Evolutionary conservation across 1,284 basidiomycete genomes (phyloP), one percentile per base, ranked within the genome.

Genomic region (Thecaphora thlaspeos): DNA sequence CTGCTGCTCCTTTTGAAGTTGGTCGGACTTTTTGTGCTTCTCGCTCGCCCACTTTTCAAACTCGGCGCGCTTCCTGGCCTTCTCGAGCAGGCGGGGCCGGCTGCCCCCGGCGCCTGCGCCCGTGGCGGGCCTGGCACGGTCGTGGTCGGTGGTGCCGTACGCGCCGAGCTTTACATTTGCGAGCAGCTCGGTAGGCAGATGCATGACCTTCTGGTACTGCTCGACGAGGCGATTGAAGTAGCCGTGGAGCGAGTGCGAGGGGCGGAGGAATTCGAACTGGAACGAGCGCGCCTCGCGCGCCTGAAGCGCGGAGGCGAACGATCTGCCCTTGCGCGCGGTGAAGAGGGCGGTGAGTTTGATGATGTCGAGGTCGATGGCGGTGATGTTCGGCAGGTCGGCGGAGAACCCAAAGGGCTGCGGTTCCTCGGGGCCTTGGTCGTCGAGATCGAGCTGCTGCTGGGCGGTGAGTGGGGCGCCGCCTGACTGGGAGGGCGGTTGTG

Each of bases 221-320:
- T 97, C 92, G 58, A 97, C 91, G 79, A 97, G 86, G 19, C 89
- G 86, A 80, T 98, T 97, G 82, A 97, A 99, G 81, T 90, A 94
- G 46, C 88, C 87, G 74, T 94, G 98, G 30, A 98, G 85, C 15
- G 93, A 96, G 78, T 97, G 94, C 1, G 87, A 90, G 3, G 94
- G 95, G 41, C 91, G 85, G 46, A 99, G 82, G 79, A 99, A 99
- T 78, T 97, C 95, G 75, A 98, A 99, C 74, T 98, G 94, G 77
- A 91, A 95, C 80, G 97, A 98, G 34, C 90, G 85, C 17, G 88
- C 88, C 81, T 99, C 95, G 45, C 87, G 85, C n/a, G 85, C 82
- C 4, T 90, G 90, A 23, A 99, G 85, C 9, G 87, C 83, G 5
- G 87, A 84, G 14, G 96, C 85, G 81, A 98, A 99, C 21, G 84